Base-by-base conservation (phyloP, 2,329 filamentous ascomycete genomes). In the Berkeleyomyces basicola region DNA sequence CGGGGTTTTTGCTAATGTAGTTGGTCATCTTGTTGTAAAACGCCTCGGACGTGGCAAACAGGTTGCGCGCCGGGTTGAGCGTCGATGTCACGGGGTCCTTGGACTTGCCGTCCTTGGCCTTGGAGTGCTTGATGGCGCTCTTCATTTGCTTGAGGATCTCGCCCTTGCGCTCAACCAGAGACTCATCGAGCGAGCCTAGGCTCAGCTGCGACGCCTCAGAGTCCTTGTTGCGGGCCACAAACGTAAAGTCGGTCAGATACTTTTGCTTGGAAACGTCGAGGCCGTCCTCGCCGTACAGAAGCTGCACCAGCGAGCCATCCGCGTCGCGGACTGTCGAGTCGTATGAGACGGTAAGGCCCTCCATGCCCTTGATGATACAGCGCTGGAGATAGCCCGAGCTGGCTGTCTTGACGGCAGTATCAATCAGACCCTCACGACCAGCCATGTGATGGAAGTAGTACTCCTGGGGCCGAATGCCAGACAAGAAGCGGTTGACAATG, bases 381-480 rank as follows among this genome's bases (percentile, higher is more conserved):
- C 95, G 82, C 72, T 99, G 93, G 60, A 99, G 78, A 71, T 99
- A 99, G 65, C 93, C 95, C 37, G 93, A 97, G 70, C 93, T 86
- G 7, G 92, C 95, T 1, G 93, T 99, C 76, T 99, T 99, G 73
- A 99, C 93, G 67, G 93, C 93, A 23, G 93, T 99, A 80, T 99
- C 93, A 71, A 99, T 99, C 67, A 99, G 78, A 78, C 93, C 93
- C 79, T 99, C 95, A 76, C 93, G 84, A 69, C 95, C 95, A 70
- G 92, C 93, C 95, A 99, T 99, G 74, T 95, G 90, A 81, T 99
- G 93, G 78, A 99, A 99, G 73, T 92, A 99, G 73, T 96, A 99
- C 72, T 99, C 95, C 70, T 99, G 93, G 3, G 93, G 93, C 62
- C 92, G 85, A 66, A 99, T 93, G 65, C 93, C 93, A 33, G 95